These are phyloP conservation scores for Fusarium cyanostomum DNA, from an alignment of 2,329 filamentous ascomycete genomes.

Conservation along the genomic window DNA sequence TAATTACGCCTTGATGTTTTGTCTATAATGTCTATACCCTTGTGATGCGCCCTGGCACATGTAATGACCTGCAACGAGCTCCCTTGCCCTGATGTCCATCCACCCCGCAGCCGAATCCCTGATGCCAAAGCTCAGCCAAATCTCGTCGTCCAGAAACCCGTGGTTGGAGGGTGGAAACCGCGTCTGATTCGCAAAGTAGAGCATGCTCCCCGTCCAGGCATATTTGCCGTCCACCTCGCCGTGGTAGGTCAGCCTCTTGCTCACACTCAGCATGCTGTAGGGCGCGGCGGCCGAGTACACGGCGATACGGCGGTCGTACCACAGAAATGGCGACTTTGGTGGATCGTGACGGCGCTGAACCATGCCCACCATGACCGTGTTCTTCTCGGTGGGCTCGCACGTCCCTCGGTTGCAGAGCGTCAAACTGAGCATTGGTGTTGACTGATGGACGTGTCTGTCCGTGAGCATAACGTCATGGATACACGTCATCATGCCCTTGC, in stretches of 20 bases:
- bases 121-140: constrained; percentile 38
- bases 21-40: constrained; percentile 26
- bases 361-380: constrained; percentile 35
- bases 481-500: constrained; percentile 12
- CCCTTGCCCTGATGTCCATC: constrained; percentile 33
- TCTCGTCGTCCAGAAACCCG: constrained; percentile 34
- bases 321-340: constrained; percentile 5
- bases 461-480: constrained; percentile 32
- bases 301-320: constrained; percentile 35
- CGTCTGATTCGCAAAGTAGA: constrained; percentile 27
- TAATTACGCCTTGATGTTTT: constrained; percentile 12
- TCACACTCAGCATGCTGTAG: constrained; percentile 37
- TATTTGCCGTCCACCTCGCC: constrained; percentile 31
- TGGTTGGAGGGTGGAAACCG: constrained; percentile 22
- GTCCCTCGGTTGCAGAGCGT: constrained; percentile 33
- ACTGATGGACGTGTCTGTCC: constrained; percentile 31
- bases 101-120: constrained; percentile 34
- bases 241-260: constrained; percentile 37
- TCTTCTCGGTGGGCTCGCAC: constrained; percentile 25
- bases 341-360: constrained; percentile 33
- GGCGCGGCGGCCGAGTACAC: constrained; percentile 29
- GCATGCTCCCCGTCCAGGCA: constrained; percentile 35
- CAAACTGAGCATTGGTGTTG: constrained; percentile 34
- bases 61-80: constrained; percentile 33
- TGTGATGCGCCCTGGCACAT: constrained; percentile 27